Percentiles rank a stretch among this genome's conserved stretches.
phyloP scores from a whole-genome alignment of 192 early-diverging fungal genomes.

The Mortierella alpina region DNA sequence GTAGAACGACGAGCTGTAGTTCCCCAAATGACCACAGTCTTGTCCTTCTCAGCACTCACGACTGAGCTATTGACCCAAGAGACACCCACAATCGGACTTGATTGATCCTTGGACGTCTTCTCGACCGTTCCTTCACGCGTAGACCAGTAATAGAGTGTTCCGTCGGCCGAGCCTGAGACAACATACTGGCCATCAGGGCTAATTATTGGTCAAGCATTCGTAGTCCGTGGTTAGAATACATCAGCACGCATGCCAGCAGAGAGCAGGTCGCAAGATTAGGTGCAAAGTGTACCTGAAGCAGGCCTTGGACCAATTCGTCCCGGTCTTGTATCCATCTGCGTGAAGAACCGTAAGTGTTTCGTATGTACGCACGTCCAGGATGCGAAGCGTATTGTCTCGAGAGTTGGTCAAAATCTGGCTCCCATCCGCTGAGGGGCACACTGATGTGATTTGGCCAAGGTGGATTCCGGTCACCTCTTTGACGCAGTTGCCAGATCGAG shows the following conservation, averaged over 20 bases:
- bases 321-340: slow-evolving; percentile 82
- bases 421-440: slow-evolving; percentile 79
- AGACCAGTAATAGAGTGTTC: slow-evolving; percentile 86
- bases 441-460: slow-evolving; percentile 88
- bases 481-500: slow-evolving; percentile 79
- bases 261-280: background rate
- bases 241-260: background rate
- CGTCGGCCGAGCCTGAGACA: slow-evolving; percentile 85
- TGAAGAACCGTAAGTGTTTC: slow-evolving; percentile 74
- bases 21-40: slow-evolving; percentile 68
- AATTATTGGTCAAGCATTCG: slow-evolving; percentile 12
- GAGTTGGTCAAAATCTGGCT: slow-evolving; percentile 90
- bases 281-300: slow-evolving; percentile 67
- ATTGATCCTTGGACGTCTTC: slow-evolving; percentile 76
- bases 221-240: background rate
- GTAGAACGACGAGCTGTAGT: slow-evolving; percentile 46
- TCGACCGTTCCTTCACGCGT: slow-evolving; percentile 71
- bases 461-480: slow-evolving; percentile 90
- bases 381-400: slow-evolving; percentile 89
- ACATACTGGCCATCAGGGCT: slow-evolving; percentile 90
- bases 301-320: slow-evolving; percentile 90
- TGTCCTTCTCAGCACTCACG: slow-evolving; percentile 78
- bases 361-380: slow-evolving; percentile 85
- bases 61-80: slow-evolving; percentile 72
- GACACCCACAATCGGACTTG: slow-evolving; percentile 76